phyloP scores from a whole-genome alignment of 1,139 yeast species.

The Meyerozyma athensensis region DNA sequence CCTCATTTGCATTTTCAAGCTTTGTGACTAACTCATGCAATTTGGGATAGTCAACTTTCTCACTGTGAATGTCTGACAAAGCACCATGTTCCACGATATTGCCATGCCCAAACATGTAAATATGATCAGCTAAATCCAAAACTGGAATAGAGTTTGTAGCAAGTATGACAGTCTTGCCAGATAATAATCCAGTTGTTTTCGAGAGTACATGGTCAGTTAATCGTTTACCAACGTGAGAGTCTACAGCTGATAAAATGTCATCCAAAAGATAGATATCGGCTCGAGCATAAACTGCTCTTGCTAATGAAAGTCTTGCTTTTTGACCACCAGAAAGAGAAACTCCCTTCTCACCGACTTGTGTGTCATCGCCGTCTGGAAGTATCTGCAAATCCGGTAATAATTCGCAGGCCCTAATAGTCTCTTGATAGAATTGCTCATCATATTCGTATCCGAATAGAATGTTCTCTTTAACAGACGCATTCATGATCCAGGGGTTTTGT shows the following conservation, averaged over 20 bases:
- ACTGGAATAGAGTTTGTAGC: constrained; percentile 37
- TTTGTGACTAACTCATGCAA: constrained; percentile 21
- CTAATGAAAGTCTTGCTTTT: constrained; percentile 38
- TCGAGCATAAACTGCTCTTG: constrained; percentile 38
- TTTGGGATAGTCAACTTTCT: constrained; percentile 18
- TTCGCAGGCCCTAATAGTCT: constrained; percentile 34
- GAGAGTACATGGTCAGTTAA: constrained; percentile 30
- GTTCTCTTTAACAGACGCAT: constrained; percentile 36
- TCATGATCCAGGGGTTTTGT: constrained; percentile 38
- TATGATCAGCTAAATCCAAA: constrained; percentile 26
- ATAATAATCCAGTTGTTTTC: constrained; percentile 22
- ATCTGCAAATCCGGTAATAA: constrained; percentile 29
- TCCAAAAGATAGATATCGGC: constrained; percentile 37
- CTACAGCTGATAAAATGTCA: constrained; percentile 37
- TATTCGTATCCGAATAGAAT: constrained; percentile 35
- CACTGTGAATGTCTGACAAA: constrained; percentile 10
- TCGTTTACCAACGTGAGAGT: constrained; percentile 29
- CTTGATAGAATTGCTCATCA: constrained; percentile 24
- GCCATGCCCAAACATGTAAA: constrained; percentile 25
- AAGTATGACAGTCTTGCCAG: constrained; percentile 29
- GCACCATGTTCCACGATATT: constrained; percentile 22
- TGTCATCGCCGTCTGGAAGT: constrained; percentile 38
- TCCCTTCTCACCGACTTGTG: constrained; percentile 43
- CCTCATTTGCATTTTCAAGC: constrained; percentile 15
- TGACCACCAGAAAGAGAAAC: constrained; percentile 45